A percentile compares a stretch with the other conserved stretches of the same genome.
phyloP scores from a whole-genome alignment of 768 basidiomycete genomes.

The Lepiota subincarnata region DNA sequence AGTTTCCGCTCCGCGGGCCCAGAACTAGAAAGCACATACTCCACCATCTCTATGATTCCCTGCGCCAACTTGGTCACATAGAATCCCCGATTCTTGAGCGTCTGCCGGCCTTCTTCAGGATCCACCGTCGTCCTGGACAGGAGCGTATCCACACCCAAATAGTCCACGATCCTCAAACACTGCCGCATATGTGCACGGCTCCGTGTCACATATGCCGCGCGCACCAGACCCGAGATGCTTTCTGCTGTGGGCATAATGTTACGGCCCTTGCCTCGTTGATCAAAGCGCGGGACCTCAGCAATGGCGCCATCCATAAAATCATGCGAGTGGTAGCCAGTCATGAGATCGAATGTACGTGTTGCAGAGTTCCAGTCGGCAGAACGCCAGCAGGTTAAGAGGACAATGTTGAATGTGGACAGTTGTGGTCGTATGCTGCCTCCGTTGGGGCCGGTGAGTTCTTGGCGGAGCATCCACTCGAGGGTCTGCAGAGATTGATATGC shows the following conservation, averaged over 20 bases:
- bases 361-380: constrained; percentile 60
- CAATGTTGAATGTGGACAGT: constrained; percentile 55
- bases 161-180: constrained; percentile 52
- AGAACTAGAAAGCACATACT: constrained; percentile 25
- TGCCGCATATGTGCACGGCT: constrained; percentile 53
- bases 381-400: constrained; percentile 61
- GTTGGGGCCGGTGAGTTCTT: constrained; percentile 41
- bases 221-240: constrained; percentile 52
- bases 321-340: constrained; percentile 61
- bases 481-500: constrained; percentile 51
- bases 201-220: constrained; percentile 51
- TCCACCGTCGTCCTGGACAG: constrained; percentile 21
- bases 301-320: constrained; percentile 51
- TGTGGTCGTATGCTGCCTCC: constrained; percentile 44
- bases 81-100: constrained; percentile 33
- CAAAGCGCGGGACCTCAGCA: constrained; percentile 30
- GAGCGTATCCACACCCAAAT: constrained; percentile 38
- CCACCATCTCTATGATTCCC: constrained; percentile 38
- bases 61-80: constrained; percentile 46
- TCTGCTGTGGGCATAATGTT: constrained; percentile 47
- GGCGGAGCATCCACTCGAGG: constrained; percentile 67
- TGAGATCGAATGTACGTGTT: constrained; percentile 56
- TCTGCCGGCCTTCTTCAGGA: constrained; percentile 26
- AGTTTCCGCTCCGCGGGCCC: constrained; percentile 19
- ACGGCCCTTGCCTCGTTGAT: constrained; percentile 38